These are phyloP conservation scores for Flammula alnicola DNA, from an alignment of 1,284 basidiomycete genomes.

Conservation along the genomic window DNA sequence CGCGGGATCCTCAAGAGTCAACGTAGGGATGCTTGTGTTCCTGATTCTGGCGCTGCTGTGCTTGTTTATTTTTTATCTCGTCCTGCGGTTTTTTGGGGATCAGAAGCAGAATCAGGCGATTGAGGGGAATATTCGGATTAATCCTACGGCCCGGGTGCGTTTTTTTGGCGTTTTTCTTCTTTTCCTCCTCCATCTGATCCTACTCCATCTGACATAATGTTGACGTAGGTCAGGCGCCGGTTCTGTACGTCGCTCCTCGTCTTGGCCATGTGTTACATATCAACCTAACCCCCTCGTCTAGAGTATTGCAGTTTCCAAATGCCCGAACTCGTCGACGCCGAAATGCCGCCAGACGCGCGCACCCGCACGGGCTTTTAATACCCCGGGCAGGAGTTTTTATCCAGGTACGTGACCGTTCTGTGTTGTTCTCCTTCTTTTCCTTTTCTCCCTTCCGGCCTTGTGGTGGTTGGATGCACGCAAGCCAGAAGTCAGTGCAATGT, in stretches of 20 bases:
- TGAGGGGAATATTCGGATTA: constrained; percentile 69
- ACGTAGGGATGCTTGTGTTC: constrained; percentile 58
- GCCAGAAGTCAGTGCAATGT: too few species aligned
- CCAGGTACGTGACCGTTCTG: constrained; percentile 35
- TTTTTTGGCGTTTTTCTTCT: too few species aligned
- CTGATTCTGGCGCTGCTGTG: constrained; percentile 53
- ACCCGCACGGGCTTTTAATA: constrained; percentile 71
- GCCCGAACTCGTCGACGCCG: constrained; percentile 67
- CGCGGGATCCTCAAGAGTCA: constrained; percentile 62
- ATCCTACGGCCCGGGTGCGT: too few species aligned
- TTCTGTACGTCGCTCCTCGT: constrained; percentile 25
- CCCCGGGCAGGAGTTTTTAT: constrained; percentile 71
- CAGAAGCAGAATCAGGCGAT: constrained; percentile 53
- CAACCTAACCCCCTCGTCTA: too few species aligned
- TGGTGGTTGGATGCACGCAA: too few species aligned
- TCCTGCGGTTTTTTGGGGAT: constrained; percentile 59
- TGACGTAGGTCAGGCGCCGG: constrained; percentile 43
- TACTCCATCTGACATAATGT: too few species aligned
- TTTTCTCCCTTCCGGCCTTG: too few species aligned
- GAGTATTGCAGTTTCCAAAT: constrained; percentile 48
- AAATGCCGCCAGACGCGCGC: constrained; percentile 63
- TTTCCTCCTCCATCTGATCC: too few species aligned
- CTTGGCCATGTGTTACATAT: too few species aligned
- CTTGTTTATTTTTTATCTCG: constrained; percentile 83
- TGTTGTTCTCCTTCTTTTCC: too few species aligned